Evolutionary conservation across 2,329 filamentous ascomycete genomes (phyloP).

Genomic region (Coniochaeta pulveracea): DNA sequence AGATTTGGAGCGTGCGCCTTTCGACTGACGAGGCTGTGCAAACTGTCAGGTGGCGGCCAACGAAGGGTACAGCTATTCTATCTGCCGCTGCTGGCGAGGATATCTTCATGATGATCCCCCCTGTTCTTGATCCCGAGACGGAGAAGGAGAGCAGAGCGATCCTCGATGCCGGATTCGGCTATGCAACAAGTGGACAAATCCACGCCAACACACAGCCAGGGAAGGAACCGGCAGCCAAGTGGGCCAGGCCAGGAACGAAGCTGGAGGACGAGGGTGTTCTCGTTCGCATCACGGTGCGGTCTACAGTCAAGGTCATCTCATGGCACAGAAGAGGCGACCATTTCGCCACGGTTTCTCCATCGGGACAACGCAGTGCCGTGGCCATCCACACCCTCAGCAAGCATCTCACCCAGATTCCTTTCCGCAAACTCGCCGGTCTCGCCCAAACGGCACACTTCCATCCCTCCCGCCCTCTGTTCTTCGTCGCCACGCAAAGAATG

Average conservation of each 20-base stretch:
- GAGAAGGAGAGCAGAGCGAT: conserved; percentile 65
- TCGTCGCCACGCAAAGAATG: conserved; percentile 87
- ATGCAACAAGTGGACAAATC: conserved; percentile 55
- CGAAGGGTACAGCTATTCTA: conserved; percentile 67
- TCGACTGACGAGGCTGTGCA: conserved; percentile 73
- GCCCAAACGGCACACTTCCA: conserved; percentile 91
- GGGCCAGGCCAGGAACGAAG: conserved; percentile 65
- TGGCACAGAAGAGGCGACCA: conserved; percentile 96
- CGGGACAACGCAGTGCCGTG: conserved; percentile 67
- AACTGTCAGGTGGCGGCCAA: conserved; percentile 80
- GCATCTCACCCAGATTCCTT: conserved; percentile 89
- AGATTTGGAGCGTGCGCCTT: conserved; percentile 75
- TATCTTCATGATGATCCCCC: conserved; percentile 73
- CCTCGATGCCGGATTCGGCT: conserved; percentile 85
- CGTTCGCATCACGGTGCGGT: conserved; percentile 68
- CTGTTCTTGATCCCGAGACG: conserved; percentile 57
- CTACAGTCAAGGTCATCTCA: conserved; percentile 74
- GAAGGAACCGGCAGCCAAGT: conserved; percentile 70
- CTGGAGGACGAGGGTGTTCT: conserved; percentile 71
- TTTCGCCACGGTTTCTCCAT: conserved; percentile 81
- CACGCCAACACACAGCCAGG: conserved; percentile 39
- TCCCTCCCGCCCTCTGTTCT: conserved; percentile 83
- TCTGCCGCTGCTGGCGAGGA: conserved; percentile 77
- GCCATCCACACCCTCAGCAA: conserved; percentile 92
- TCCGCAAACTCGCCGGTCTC: conserved; percentile 64